Conservation (phyloP, 2,329 filamentous ascomycete genomes). For the Ophiocordyceps australis region DNA sequence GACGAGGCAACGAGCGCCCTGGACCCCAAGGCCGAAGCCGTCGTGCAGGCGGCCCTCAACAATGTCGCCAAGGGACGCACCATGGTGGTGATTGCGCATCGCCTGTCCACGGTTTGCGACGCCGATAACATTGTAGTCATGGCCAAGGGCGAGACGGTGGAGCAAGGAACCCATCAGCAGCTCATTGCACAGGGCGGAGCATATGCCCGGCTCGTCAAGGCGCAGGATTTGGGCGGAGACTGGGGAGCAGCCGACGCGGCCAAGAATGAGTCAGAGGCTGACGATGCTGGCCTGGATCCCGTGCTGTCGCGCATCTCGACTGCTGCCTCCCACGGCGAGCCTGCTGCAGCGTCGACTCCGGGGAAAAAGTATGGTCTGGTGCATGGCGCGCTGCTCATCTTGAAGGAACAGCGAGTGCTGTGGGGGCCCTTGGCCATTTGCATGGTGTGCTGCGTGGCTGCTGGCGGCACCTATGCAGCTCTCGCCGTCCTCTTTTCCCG, state of each 20-base stretch:
- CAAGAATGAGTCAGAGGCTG: conserved; percentile 6
- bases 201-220: conserved; percentile 30
- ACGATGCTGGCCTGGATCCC: conserved; percentile 10
- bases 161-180: conserved; percentile 43
- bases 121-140: conserved; percentile 51
- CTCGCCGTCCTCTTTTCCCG: conserved; percentile 20
- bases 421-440: conserved; percentile 7
- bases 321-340: conserved; percentile 4
- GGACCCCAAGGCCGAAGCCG: conserved; percentile 23
- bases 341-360: conserved; percentile 1
- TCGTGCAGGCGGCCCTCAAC: conserved; percentile 37
- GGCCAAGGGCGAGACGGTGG: conserved; percentile 36
- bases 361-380: conserved; percentile 9
- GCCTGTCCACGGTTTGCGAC: conserved; percentile 37
- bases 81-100: conserved; percentile 47
- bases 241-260: conserved; percentile 2
- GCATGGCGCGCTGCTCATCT: conserved; percentile 10
- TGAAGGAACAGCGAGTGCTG: conserved; percentile 11
- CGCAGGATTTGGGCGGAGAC: conserved; percentile 16
- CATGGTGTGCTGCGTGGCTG: conserved; percentile 8
- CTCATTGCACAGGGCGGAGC: conserved; percentile 27
- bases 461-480: conserved; percentile 19
- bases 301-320: conserved; percentile 7
- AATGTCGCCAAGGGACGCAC: conserved; percentile 36
- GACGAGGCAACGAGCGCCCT: conserved; percentile 51